Percentiles rank a stretch among this genome's conserved stretches.
Evolutionary conservation across 305 asterid species (phyloP).

Genomic region (Striga hermonthica): DNA sequence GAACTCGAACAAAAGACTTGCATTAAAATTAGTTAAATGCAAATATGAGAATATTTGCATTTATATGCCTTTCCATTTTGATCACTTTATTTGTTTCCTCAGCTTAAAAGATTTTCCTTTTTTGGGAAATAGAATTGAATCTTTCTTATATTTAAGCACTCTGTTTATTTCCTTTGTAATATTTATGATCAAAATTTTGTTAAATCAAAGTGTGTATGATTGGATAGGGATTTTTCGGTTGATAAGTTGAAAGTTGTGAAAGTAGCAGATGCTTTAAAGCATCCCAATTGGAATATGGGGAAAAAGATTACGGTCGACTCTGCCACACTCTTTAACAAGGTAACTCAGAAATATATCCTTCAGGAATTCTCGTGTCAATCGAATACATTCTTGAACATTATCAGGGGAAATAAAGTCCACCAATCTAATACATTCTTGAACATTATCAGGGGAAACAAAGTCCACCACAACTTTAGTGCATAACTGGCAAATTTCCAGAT

Average conservation of each 20-base stretch:
- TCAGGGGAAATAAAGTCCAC: conserved; percentile 79
- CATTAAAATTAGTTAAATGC: too few species aligned
- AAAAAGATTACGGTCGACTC: conserved; percentile 97
- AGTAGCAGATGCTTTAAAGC: conserved; percentile 99
- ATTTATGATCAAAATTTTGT: not conserved
- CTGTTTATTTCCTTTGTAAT: not conserved
- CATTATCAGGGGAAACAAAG: conserved; percentile 75
- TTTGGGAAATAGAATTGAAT: too few species aligned
- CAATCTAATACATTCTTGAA: conserved; percentile 57
- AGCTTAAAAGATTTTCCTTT: too few species aligned
- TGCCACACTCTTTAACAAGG: conserved; percentile 98
- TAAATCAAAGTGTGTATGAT: not conserved
- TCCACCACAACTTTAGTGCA: conserved; percentile 72
- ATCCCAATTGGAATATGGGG: conserved; percentile 99
- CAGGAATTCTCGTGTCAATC: conserved; percentile 65
- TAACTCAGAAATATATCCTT: too few species aligned
- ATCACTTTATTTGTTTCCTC: too few species aligned
- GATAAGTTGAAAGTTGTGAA: conserved; percentile 86
- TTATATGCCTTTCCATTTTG: too few species aligned
- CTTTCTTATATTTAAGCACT: too few species aligned
- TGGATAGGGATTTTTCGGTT: conserved; percentile 83
- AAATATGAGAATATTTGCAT: too few species aligned
- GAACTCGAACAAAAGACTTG: too few species aligned
- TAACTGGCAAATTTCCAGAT: conserved; percentile 40
- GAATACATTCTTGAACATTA: conserved; percentile 58